Evolutionary conservation across 352 stramenopile genomes (phyloP), one percentile per base, ranked within the genome.

Genomic region (Pythium utonaiense): DNA sequence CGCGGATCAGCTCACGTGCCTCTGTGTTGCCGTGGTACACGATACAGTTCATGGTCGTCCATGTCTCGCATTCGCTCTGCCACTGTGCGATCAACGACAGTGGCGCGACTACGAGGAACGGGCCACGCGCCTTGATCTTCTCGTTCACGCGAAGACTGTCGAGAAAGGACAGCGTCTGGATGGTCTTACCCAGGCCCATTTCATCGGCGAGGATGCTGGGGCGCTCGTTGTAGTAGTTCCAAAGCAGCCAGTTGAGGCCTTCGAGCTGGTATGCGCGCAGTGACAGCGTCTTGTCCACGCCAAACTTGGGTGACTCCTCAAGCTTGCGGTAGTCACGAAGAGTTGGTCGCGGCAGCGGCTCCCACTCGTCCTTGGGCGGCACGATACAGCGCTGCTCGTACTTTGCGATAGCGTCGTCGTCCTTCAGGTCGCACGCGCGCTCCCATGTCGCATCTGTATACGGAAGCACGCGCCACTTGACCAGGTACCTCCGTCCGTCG

Each of bases 31-130:
- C 98, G 75, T 99, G 97, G 64, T 99, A 99, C 1, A 99, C 90
- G 50, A 99, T 90, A 41, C 96, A 98, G 75, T 99, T 99, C 70
- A 99, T 95, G 42, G 96, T 88, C 0, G 97, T 99, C 98, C 98
- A 99, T 33, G 77, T 95, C 51, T 98, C 85, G 66, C 99, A 99
- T 77, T 99, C 98, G 53, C 98, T 96, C 64, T 99, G 82, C 98
- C 98, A 99, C 67, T 99, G 98, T n/a, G 92, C 83, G 54, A 99
- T 95, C 1, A 98, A 97, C 24, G 95, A 99, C 3, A 99, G 82
- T 12, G 98, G 98, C 10, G 96, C 98, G 12, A 99, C 93, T 24
- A 99, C 93, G 6, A 99, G 82, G 68, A 99, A 99, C 14, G 98
- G 98, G 6, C 95, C 94, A 3, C 84, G 83, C n/a, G 83, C 89